Base-by-base conservation (phyloP, 2,329 filamentous ascomycete species). In the Hymenoscyphus repandus region DNA sequence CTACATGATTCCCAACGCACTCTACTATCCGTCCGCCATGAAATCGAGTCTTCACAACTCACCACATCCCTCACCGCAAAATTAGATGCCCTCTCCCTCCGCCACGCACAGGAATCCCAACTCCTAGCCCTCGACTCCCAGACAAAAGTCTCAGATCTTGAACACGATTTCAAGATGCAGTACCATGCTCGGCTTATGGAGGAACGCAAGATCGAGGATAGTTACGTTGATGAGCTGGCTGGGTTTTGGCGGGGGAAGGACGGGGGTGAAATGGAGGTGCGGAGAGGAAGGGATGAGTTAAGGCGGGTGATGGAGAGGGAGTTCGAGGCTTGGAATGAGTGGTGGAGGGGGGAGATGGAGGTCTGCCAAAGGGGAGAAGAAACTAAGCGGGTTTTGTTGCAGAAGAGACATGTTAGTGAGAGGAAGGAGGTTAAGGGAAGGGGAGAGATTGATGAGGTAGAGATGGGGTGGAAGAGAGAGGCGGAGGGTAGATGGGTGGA, bases 401-500 rank as follows among this genome's bases (percentile, higher is more conserved):
- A 57, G 45, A 67, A 65, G 30, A 69, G 69, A 49, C 61, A 62
- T 1, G 72, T 69, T 0, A 73, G 77, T 64, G 65, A 70, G 74
- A 11, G 64, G 56, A 48, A 70, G 45, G 74, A 77, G 63, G 58
- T 74, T 44, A 70, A 74, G 66, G 69, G 68, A 62, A 47, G 64
- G 59, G 47, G 44, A 5, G 49, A 53, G 37, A 53, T 56, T 33
- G 51, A 58, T 32, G 59, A 62, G 40, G 58, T 55, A 2, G 69
- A 68, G 12, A 64, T 71, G 46, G 55, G 47, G 32, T 65, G 58
- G 47, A 69, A 66, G 45, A 67, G 68, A 43, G 58, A 56, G 6
- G 74, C 73, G 0, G 76, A 80, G 66, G 62, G 68, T 50, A 67
- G 64, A 50, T 82, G 78, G 78, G 62, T 73, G 20, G 64, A 66